Evolutionary conservation across 1,284 basidiomycete species (phyloP), one percentile per base, ranked within the genome.

Genomic region (Phylloporus gajari): DNA sequence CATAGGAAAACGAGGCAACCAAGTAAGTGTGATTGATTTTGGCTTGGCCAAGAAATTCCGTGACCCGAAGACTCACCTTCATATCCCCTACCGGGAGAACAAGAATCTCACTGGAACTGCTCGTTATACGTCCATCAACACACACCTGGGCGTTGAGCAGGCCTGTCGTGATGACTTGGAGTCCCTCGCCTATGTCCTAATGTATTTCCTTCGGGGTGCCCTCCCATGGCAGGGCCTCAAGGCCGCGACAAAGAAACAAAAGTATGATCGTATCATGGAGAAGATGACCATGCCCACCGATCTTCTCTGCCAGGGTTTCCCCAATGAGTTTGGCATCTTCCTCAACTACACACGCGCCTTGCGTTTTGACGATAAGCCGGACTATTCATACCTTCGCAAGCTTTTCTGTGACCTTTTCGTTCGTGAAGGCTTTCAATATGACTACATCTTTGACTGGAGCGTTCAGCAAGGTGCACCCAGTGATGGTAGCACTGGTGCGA

Each of bases 71-170:
- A 99, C 98, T 69, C 97, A 99, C 84, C 90, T 99, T 61, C 98
- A 99, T 85, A 99, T 99, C 78, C 97, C 97, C 6, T 99, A 99
- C 90, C 91, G 97, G 80, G 98, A 99, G 92, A 99, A 99, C 91
- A 99, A 99, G 94, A 99, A 99, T 84, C 86, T 99, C 78, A 99
- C 97, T 2, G 98, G 98, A 75, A 99, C 98, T 35, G 98, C 97
- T 74, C 95, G 97, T 70, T 99, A 99, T 90, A 99, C 97, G 2
- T 98, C 97, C 40, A 99, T 99, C 89, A 99, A 99, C 88, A 99
- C 97, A 63, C 98, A 99, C 83, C 85, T 99, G 81, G 98, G 97
- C 80, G 97, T 99, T 70, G 95, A 98, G 85, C 97, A 98, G 84
- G 95, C 96, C 75, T 94, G 97, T 78, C 94, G 97, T 74, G 97